Evolutionary conservation across 2,329 filamentous ascomycete genomes (phyloP).

Genomic region (Aureobasidium leucospermi): DNA sequence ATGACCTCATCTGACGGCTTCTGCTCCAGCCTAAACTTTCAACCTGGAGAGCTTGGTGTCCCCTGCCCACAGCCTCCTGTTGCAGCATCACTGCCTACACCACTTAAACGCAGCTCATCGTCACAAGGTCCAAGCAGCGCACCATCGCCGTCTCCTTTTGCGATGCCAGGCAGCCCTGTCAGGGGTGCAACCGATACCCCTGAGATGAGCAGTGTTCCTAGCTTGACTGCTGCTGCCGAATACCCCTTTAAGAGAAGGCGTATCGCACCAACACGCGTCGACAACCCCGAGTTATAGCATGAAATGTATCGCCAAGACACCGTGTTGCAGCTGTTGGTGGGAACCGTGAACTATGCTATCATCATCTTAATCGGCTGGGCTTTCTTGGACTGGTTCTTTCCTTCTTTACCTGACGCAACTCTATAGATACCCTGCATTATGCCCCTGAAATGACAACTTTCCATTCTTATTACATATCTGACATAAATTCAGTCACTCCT

Average conservation of each 20-base stretch:
- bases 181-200: slow-evolving; percentile 54
- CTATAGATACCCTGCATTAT: too few species aligned
- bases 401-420: too few species aligned
- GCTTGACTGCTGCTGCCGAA: slow-evolving; percentile 61
- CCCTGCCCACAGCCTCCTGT: slow-evolving; percentile 60
- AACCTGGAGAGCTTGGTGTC: slow-evolving; percentile 75
- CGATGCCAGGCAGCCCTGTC: slow-evolving; percentile 16
- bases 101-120: slow-evolving; percentile 13
- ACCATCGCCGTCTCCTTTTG: slow-evolving; percentile 15
- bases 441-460: too few species aligned
- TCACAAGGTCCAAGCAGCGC: slow-evolving; percentile 14
- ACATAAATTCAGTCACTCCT: too few species aligned
- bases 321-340: too few species aligned
- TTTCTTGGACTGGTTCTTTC: too few species aligned
- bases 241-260: too few species aligned
- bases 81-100: slow-evolving; percentile 2
- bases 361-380: too few species aligned
- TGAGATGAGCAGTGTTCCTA: slow-evolving; percentile 67
- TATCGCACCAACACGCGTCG: slow-evolving; percentile 41
- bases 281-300: too few species aligned
- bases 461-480: too few species aligned
- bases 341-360: too few species aligned
- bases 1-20: slow-evolving; percentile 99
- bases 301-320: too few species aligned
- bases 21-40: slow-evolving; percentile 84